Evolutionary conservation across 352 stramenopile species (phyloP).

Genomic region (Albugo laibachii): DNA sequence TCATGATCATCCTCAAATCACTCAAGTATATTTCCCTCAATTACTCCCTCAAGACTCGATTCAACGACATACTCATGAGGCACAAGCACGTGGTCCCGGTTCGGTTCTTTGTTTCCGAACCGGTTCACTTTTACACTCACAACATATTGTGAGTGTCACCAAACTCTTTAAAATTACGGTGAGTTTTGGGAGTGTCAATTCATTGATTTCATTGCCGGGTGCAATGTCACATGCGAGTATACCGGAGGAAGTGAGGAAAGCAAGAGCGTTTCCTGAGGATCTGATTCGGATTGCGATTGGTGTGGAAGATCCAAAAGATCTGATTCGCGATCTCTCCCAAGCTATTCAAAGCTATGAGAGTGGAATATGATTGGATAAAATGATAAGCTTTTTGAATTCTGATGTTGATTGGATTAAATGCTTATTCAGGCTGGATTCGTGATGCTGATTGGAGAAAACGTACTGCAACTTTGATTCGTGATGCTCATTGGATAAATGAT

Average conservation of each 20-base stretch:
- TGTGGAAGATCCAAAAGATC: conserved; percentile 86
- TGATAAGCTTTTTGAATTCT: no score
- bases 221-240: conserved; percentile 94
- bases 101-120: conserved; percentile 85
- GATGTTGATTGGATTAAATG: no score
- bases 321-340: conserved; percentile 85
- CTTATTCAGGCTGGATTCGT: no score
- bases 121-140: conserved; percentile 65
- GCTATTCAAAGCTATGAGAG: conserved; percentile 55
- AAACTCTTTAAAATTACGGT: conserved; percentile 90
- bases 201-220: conserved; percentile 78
- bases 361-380: no score
- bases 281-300: conserved; percentile 89
- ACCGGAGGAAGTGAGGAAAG: conserved; percentile 78
- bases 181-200: conserved; percentile 86
- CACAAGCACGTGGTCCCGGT: conserved; percentile 62
- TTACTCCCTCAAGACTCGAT: conserved; percentile 40
- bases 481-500: no score
- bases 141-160: conserved; percentile 80
- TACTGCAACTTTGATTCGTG: no score
- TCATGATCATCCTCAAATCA: conserved; percentile 58
- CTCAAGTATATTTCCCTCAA: conserved; percentile 83
- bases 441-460: no score
- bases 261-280: conserved; percentile 83
- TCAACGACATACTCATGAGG: conserved; percentile 67